Evolutionary conservation across 495 filamentous ascomycete genomes (phyloP), one percentile per base, ranked within the genome.

Genomic region (Hypoxylon fuscum): DNA sequence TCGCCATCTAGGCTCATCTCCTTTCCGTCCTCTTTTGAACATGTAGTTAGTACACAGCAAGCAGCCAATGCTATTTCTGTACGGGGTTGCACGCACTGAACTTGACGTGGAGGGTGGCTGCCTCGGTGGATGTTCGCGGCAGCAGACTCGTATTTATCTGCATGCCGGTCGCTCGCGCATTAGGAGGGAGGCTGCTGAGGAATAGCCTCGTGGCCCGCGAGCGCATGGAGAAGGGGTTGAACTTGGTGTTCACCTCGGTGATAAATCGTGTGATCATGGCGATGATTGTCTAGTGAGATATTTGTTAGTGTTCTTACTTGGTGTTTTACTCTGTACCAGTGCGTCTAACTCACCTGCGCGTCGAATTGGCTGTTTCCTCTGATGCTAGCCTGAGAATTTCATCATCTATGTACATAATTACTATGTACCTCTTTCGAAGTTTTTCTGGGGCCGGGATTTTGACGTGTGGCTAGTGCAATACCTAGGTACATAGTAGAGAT

Each of bases 181-280:
- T 85, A 17, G 90, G 84, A 6, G 95, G 94, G n/a, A 99, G 87
- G 40, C 89, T 82, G 18, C 90, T 87, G 62, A 98, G 89, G 73
- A 99, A 92, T 41, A 93, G 76, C 10, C 96, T 87, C 27, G 91
- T 92, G 25, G 92, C 88, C 67, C 91, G 91, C 31, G 89, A 82
- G 67, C 81, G 78, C 11, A 83, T 80, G 4, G 83, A 85, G 85
- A 98, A 99, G 17, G 96, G 96, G 77, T 96, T 96, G 88, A 97
- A 97, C 69, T 81, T 84, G 63, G 91, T 88, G 55, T 84, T 83
- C 59, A 98, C 87, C 68, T 89, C 82, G 69, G 92, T 90, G 77
- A 98, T 88, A 80, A 89, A 92, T 67, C 84, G 82, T 44, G 91
- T 96, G 40, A 96, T 88, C 95, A 98, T 98, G 56, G 73, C 85